Percentiles rank a stretch among this genome's conserved stretches.
Conservation (phyloP, 306 rosid genomes). For the Rosa chinensis region DNA sequence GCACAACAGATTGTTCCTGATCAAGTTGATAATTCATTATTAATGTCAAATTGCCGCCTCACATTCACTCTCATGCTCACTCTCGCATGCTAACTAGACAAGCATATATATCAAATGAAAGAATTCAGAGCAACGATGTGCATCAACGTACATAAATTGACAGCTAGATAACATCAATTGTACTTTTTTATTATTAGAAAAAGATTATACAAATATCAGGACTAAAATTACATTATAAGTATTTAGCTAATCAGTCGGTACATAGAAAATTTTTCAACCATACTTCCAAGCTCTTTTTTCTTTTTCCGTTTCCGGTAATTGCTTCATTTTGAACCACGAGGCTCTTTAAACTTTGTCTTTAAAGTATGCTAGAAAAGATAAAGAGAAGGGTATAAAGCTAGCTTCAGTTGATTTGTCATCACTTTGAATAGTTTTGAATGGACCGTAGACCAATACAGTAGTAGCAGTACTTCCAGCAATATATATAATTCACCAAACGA, state of each 20-base stretch:
- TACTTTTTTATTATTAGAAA: no score
- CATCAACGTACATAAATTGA: no score
- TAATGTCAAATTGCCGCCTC: background rate
- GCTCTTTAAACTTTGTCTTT: constrained; percentile 36
- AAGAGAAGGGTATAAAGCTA: constrained; percentile 17
- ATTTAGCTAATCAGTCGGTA: no score
- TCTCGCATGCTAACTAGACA: constrained; percentile 4
- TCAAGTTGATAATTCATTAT: background rate
- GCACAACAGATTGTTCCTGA: no score
- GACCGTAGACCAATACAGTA: constrained; percentile 52
- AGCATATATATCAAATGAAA: constrained; percentile 3
- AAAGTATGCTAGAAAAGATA: constrained; percentile 21
- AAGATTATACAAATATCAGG: no score
- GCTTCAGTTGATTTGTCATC: constrained; percentile 32
- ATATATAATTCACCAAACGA: constrained; percentile 35
- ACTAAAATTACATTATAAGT: no score
- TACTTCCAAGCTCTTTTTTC: constrained; percentile 13
- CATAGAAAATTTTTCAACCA: background rate
- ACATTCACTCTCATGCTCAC: background rate
- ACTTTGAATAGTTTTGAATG: constrained; percentile 46
- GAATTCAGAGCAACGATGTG: no score
- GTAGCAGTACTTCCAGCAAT: background rate
- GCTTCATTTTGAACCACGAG: constrained; percentile 33
- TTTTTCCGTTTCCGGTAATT: constrained; percentile 16
- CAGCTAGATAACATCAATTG: no score